phyloP scores from a whole-genome alignment of 371 early-diverging fungal genomes.

The Apophysomyces elegans region DNA sequence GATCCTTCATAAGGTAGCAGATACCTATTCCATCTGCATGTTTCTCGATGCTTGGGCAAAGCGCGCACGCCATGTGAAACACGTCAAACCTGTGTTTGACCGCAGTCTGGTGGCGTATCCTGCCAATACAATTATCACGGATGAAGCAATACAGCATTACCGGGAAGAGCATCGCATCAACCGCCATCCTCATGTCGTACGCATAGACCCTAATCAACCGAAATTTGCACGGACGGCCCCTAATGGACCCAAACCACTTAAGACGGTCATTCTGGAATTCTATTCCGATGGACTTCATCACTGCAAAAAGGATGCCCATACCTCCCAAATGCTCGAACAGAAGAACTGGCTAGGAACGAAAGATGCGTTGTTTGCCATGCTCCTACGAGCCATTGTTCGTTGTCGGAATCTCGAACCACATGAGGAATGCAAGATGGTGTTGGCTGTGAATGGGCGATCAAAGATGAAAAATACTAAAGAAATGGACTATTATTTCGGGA shows the following conservation, averaged over 20 bases:
- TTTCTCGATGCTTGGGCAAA: slow-evolving; percentile 49
- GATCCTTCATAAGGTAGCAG: slow-evolving; percentile 46
- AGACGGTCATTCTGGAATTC: slow-evolving; percentile 42
- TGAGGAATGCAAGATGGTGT: slow-evolving; percentile 30
- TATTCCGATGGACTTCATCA: slow-evolving; percentile 32
- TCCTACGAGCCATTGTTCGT: slow-evolving; percentile 35
- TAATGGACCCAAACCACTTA: slow-evolving; percentile 39
- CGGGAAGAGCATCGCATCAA: slow-evolving; percentile 35
- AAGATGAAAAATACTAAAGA: slow-evolving; percentile 33
- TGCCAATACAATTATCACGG: slow-evolving; percentile 24
- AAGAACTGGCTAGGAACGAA: slow-evolving; percentile 40
- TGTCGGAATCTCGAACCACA: slow-evolving; percentile 24
- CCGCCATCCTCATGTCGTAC: neutral
- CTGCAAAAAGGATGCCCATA: slow-evolving; percentile 44
- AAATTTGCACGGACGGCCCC: slow-evolving; percentile 33
- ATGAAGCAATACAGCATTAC: slow-evolving; percentile 37
- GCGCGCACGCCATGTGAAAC: slow-evolving; percentile 22
- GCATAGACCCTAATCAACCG: slow-evolving; percentile 31
- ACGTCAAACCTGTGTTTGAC: slow-evolving; percentile 23
- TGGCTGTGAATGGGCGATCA: slow-evolving; percentile 40
- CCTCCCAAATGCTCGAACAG: slow-evolving; percentile 39
- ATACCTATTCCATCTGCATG: slow-evolving; percentile 35
- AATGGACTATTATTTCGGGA: slow-evolving; percentile 45
- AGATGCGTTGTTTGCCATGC: slow-evolving; percentile 44
- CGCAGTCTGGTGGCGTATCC: slow-evolving; percentile 29